Percentiles rank a stretch among this genome's conserved stretches.
phyloP scores from a whole-genome alignment of 2,329 filamentous ascomycete genomes.

The Cladosporium sp. region DNA sequence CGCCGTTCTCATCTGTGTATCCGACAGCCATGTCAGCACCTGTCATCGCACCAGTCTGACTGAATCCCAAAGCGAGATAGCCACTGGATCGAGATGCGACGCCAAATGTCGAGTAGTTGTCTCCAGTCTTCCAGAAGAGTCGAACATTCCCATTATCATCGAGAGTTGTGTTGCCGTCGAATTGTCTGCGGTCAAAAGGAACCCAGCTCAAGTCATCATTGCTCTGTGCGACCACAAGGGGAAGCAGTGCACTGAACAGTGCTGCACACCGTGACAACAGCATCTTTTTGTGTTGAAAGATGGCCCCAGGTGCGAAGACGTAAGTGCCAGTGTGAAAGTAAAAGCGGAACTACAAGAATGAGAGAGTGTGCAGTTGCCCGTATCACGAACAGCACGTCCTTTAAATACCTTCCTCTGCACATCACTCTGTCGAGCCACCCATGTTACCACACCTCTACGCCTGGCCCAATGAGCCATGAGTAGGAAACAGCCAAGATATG shows the following conservation, averaged over 20 bases:
- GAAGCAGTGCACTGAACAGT: background rate
- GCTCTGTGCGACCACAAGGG: constrained; percentile 18
- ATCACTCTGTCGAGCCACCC: background rate
- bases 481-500: background rate
- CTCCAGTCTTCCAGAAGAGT: constrained; percentile 25
- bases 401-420: background rate
- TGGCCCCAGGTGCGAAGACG: background rate
- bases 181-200: constrained; percentile 23
- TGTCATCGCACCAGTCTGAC: constrained; percentile 27
- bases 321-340: background rate
- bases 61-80: constrained; percentile 27
- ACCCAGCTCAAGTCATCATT: constrained; percentile 20
- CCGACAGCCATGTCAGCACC: constrained; percentile 25
- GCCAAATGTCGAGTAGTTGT: constrained; percentile 25
- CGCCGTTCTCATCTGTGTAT: constrained; percentile 20
- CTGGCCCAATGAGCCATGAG: background rate
- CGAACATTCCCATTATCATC: constrained; percentile 23
- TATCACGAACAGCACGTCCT: background rate
- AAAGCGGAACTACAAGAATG: background rate
- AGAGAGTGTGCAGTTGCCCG: background rate
- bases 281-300: background rate
- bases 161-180: constrained; percentile 22
- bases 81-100: constrained; percentile 25
- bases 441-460: background rate
- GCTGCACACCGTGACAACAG: background rate